Percentiles rank a stretch among this genome's conserved stretches.
phyloP scores from a whole-genome alignment of 2,329 filamentous ascomycete species.

The Rutstroemia sp. region DNA sequence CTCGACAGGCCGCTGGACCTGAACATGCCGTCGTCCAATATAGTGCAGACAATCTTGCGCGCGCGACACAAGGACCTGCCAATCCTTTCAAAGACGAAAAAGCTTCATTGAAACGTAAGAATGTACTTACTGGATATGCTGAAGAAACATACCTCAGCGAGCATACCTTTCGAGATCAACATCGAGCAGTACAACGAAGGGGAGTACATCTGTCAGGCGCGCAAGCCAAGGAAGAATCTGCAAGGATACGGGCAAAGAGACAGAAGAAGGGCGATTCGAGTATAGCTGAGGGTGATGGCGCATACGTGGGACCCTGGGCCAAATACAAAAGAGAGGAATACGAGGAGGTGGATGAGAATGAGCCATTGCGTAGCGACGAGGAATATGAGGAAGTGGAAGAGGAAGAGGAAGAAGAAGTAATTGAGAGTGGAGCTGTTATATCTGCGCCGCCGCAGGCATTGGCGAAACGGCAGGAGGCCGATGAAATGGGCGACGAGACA shows the following conservation, averaged over 20 bases:
- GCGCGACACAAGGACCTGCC: conserved; percentile 57
- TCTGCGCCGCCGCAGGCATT: conserved; percentile 48
- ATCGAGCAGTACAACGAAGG: conserved; percentile 71
- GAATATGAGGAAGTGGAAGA: conserved; percentile 74
- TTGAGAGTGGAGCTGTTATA: conserved; percentile 57
- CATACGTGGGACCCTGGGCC: conserved; percentile 95
- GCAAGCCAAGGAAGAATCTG: conserved; percentile 63
- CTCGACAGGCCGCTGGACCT: conserved; percentile 46
- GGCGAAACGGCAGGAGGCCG: conserved; percentile 47
- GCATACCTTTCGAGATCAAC: conserved; percentile 79
- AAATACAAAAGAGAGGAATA: conserved; percentile 67
- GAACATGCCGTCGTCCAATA: conserved; percentile 57
- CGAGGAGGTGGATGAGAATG: conserved; percentile 66
- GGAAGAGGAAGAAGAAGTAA: conserved; percentile 62
- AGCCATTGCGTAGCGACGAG: conserved; percentile 67
- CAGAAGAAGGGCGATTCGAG: conserved; percentile 80
- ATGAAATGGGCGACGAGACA: conserved; percentile 64
- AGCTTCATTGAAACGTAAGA: conserved; percentile 64
- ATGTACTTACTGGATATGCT: conserved; percentile 76
- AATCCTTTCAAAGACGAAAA: conserved; percentile 68
- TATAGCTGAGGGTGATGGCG: conserved; percentile 76
- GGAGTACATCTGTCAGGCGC: conserved; percentile 45
- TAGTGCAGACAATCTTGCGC: conserved; percentile 65
- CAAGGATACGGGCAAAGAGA: conserved; percentile 61
- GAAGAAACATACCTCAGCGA: conserved; percentile 87